A percentile compares a stretch with the other conserved stretches of the same genome.
Evolutionary conservation across 257 asterid species (phyloP).

Genomic region (Fraxinus cuspidata): DNA sequence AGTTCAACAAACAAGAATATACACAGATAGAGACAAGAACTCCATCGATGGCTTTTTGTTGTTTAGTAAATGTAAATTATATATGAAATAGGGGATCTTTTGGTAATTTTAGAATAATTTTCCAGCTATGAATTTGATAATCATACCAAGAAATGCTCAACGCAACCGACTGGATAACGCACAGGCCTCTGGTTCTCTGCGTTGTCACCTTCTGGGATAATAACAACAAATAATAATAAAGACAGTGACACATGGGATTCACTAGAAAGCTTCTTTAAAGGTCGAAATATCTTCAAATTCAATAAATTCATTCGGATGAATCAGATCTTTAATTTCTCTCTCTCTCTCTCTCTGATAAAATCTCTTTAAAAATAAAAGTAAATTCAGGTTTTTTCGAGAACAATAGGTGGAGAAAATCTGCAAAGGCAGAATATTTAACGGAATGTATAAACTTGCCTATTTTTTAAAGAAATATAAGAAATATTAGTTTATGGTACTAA

Average conservation of each 20-base stretch:
- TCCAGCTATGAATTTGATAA: conserved; percentile 12
- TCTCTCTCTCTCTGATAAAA: neutral
- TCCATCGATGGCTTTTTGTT: conserved; percentile 44
- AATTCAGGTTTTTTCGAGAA: conserved; percentile 3
- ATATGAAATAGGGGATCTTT: conserved; percentile 31
- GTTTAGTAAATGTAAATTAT: conserved; percentile 29
- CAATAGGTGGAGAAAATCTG: neutral
- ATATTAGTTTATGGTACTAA: too few relatives aligned
- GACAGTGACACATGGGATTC: conserved; percentile 32
- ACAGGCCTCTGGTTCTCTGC: conserved; percentile 27
- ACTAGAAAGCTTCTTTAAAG: conserved; percentile 28
- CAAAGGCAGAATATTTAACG: neutral
- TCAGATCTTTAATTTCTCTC: conserved; percentile 12
- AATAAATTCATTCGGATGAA: conserved; percentile 11
- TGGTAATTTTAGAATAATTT: conserved; percentile 24
- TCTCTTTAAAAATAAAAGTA: neutral
- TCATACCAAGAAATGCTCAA: conserved; percentile 31
- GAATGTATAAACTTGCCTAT: too few relatives aligned
- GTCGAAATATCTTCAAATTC: conserved; percentile 14
- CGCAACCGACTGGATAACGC: conserved; percentile 29
- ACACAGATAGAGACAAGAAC: conserved; percentile 39
- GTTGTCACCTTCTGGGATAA: conserved; percentile 37
- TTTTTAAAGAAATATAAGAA: too few relatives aligned
- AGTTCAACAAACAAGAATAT: conserved; percentile 29
- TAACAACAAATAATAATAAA: conserved; percentile 13